These are phyloP conservation scores for Ruellia speciosa DNA, from an alignment of 305 asterid species.

Conservation along the genomic window DNA sequence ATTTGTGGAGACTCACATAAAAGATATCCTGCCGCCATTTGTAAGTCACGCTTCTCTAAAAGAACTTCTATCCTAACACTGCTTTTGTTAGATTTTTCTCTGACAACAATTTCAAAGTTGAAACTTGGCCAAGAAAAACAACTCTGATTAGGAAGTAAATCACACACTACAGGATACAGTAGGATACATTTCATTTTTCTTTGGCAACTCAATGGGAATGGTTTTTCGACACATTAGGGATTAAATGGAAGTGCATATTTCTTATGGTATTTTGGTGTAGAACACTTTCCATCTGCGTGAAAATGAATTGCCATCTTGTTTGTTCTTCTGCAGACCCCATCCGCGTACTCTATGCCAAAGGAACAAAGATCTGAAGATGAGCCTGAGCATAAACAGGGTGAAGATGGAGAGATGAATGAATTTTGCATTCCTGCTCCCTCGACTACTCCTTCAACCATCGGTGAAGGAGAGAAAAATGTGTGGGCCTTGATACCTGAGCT, in stretches of 20 bases:
- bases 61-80: neutral
- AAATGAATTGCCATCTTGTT: neutral
- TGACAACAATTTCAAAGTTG: neutral
- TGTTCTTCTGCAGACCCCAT: slow-evolving; percentile 30
- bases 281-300: neutral
- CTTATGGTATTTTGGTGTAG: slow-evolving; percentile 6
- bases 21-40: slow-evolving; percentile 74
- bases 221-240: no score
- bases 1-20: slow-evolving; percentile 62
- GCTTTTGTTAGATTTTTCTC: neutral
- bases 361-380: slow-evolving; percentile 52
- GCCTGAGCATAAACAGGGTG: slow-evolving; percentile 31
- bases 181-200: no score
- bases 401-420: slow-evolving; percentile 31
- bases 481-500: slow-evolving; percentile 92
- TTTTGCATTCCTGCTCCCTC: slow-evolving; percentile 48
- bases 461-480: slow-evolving; percentile 54
- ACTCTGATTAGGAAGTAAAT: no score
- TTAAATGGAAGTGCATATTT: no score
- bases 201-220: no score
- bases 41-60: slow-evolving; percentile 39
- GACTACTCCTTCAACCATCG: slow-evolving; percentile 35
- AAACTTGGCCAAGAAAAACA: no score
- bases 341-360: slow-evolving; percentile 32
- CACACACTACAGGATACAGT: no score